Base-by-base conservation (phyloP, 768 basidiomycete species). In the Mycena albidolilacea region DNA sequence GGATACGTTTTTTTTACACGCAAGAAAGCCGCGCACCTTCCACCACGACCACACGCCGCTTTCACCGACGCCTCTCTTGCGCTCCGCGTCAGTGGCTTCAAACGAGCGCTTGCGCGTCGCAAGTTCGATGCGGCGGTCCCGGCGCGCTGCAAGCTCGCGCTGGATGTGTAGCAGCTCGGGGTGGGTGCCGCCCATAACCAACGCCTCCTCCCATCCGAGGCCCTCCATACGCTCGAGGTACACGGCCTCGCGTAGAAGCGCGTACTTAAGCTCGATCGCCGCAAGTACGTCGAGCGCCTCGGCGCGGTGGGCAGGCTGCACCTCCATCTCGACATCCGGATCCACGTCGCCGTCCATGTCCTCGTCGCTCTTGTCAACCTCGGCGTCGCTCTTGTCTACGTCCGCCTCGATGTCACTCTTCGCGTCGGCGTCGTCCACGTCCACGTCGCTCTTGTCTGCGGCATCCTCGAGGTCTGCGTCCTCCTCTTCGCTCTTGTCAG, bases 211-310 rank as follows among this genome's bases (percentile, higher is more conserved):
- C 90, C 92, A 93, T 43, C 94, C 93, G 9, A 97, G 84, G 5
- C 90, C 91, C 50, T 96, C 94, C 95, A 98, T 96, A 80, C 97
- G 94, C 83, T 99, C 97, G 21, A 98, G 87, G 80, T 97, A 98
- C 17, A 98, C 86, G 62, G 91, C 87, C 80, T 98, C 97, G 59
- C 97, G 84, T 68, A 98, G 81, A 41, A 93, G 83, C 0, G 97
- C 97, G 81, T 97, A 98, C 78, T 95, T 95, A 82, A 98, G 90
- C 79, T 99, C 97, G 76, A 99, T 97, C 57, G 87, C 88, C 4
- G 97, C 93, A 8, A 98, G 85, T 0, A 93, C 92, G 70, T 97
- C 96, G 69, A 99, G 87, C 0, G 96, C 96, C 78, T 97, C 96
- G 5, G 92, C 92, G 23, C 95, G 88, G 80, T 95, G 93, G 0